A percentile compares a stretch with the other conserved stretches of the same genome.
Conservation (phyloP, 306 rosid genomes). For the Fragaria iinumae region DNA sequence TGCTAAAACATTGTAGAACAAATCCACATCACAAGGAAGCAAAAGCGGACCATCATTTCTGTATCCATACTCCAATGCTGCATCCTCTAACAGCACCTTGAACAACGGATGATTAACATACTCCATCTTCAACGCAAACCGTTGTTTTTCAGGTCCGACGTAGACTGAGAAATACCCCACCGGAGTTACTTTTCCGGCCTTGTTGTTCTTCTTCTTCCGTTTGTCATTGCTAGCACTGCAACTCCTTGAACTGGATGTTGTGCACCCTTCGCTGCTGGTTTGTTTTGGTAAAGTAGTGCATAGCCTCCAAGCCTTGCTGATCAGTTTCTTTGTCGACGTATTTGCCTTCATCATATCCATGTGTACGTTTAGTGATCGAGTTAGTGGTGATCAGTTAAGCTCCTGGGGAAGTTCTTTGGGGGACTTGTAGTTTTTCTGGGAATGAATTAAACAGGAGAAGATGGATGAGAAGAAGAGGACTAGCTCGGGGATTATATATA, state of each 20-base stretch:
- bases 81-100: slow-evolving; percentile 53
- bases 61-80: slow-evolving; percentile 61
- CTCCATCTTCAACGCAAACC: slow-evolving; percentile 50
- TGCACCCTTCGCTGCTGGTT: not conserved
- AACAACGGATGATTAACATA: slow-evolving; percentile 57
- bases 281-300: slow-evolving; percentile 5
- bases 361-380: not conserved
- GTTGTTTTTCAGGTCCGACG: slow-evolving; percentile 54
- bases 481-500: not conserved
- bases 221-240: not conserved
- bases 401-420: not conserved
- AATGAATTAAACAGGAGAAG: not conserved
- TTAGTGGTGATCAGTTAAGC: not conserved
- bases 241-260: not conserved
- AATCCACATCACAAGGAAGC: slow-evolving; percentile 63
- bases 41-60: slow-evolving; percentile 58
- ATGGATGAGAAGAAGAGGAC: not conserved
- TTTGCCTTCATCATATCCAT: slow-evolving; percentile 38
- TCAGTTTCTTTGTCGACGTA: slow-evolving; percentile 31
- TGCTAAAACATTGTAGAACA: slow-evolving; percentile 48
- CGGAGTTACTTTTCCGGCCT: slow-evolving; percentile 22
- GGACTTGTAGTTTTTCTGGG: not conserved
- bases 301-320: slow-evolving; percentile 38
- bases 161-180: slow-evolving; percentile 54
- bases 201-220: slow-evolving; percentile 9